phyloP scores from a whole-genome alignment of 495 filamentous ascomycete genomes.

The Usnea hakonensis region DNA sequence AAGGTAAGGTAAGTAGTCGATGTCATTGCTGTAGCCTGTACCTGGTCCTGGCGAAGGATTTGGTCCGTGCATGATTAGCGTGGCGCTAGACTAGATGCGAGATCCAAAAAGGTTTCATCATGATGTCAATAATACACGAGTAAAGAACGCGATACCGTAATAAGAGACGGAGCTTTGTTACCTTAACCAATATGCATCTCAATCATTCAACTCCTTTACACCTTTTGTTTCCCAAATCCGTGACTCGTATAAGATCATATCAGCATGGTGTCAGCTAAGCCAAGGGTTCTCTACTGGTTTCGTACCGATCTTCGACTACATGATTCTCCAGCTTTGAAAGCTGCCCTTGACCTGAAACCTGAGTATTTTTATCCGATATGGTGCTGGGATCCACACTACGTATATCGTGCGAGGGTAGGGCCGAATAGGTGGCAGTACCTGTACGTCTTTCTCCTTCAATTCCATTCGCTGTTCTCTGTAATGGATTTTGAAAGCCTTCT shows the following conservation, averaged over 20 bases:
- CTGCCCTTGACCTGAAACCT: constrained; percentile 55
- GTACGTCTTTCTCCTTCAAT: constrained; percentile 20
- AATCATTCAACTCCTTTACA: not conserved
- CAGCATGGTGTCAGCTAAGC: constrained; percentile 29
- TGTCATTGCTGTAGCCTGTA: too few species aligned
- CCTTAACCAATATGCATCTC: not conserved
- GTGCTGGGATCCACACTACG: constrained; percentile 69
- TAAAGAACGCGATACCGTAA: not conserved
- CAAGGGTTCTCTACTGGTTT: constrained; percentile 67
- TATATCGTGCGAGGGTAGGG: constrained; percentile 57
- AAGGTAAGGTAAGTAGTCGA: too few species aligned
- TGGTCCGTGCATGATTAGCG: too few species aligned
- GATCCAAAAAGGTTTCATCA: too few species aligned
- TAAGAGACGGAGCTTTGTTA: too few species aligned
- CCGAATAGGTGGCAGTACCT: constrained; percentile 61
- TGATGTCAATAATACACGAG: not conserved
- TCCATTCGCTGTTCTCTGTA: not conserved
- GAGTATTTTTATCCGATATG: constrained; percentile 56
- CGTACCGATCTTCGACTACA: constrained; percentile 65
- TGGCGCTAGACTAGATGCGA: too few species aligned
- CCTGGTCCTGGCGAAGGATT: too few species aligned
- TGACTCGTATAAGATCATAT: too few species aligned
- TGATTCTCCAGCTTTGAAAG: constrained; percentile 60
- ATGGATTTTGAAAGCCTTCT: not conserved
- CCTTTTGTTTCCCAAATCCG: too few species aligned